Base-by-base conservation (phyloP, 257 asterid genomes). In the Gardenia jasminoides region DNA sequence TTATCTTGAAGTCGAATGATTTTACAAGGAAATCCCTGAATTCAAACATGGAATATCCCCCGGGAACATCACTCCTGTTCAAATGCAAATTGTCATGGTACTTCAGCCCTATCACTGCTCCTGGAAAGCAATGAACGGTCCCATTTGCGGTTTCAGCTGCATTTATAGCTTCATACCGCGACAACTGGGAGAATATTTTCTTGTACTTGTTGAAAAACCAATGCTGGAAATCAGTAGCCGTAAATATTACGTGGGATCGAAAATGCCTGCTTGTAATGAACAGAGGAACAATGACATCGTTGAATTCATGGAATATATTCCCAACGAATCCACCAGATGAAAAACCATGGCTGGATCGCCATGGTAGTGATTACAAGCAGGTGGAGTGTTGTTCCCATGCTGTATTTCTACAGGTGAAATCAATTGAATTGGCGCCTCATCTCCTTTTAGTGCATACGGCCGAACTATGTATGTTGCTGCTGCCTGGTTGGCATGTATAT, bases 381-480 rank as follows among this genome's bases (percentile, higher is more conserved):
- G 93, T 0, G 70, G 70, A 10, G 85, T 76, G 2, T 31, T n/a
- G 33, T 85, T 82, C 0, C 92, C 93, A 10, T 66, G 87, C 0
- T 72, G 48, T 66, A 93, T 85, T 67, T 47, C 84, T 8, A 93
- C 90, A 0, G 91, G 91, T 83, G 1, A 90, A 15, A 50, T 87
- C 7, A 46, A 22, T 47, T 48, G 36, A 43, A 84, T 88, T 19
- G 86, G 90, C 3, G 13, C 20, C 0, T 61, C 76, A 66, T 89
- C 96, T 47, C 84, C 86, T 78, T 89, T 93, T 48, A 91, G 76
- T 4, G 93, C 91, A 79, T 91, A 90, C 0, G 97, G 97, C 50
- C 83, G 86, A 17, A 91, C 70, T 0, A 26, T n/a, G 20, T 82
- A 78, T 88, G 83, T 28, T 64, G 64, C 11, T 12, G n/a, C 43